These are phyloP conservation scores for Paramecium primaurelia DNA, from an alignment of 73 alveolate species.

Conservation along the genomic window DNA sequence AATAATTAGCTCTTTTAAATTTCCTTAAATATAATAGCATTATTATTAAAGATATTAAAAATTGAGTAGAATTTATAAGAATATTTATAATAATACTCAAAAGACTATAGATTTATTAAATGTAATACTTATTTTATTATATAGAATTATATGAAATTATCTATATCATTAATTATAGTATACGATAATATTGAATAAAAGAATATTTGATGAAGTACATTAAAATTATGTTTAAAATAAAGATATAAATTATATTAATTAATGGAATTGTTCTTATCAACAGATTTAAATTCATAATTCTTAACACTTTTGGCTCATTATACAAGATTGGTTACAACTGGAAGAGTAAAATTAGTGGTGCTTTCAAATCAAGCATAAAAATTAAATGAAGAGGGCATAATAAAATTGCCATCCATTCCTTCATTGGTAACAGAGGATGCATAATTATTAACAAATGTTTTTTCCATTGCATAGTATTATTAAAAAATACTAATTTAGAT, in stretches of 20 bases:
- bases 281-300: background rate
- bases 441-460: background rate
- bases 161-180: too few species aligned
- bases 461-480: slow-evolving; percentile 9
- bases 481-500: background rate
- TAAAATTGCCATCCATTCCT: slow-evolving; percentile 34
- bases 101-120: too few species aligned
- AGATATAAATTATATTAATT: background rate
- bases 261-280: slow-evolving; percentile 10
- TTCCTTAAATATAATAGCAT: too few species aligned
- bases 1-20: too few species aligned
- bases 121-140: too few species aligned
- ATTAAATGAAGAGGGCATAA: background rate
- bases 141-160: too few species aligned
- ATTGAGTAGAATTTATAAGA: too few species aligned
- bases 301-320: background rate
- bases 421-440: slow-evolving; percentile 43
- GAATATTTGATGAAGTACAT: background rate
- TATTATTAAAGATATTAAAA: too few species aligned
- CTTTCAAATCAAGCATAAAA: background rate
- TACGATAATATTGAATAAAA: background rate
- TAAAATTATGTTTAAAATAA: background rate
- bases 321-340: background rate
- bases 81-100: too few species aligned
- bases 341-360: slow-evolving; percentile 10